Evolutionary conservation across 2,329 filamentous ascomycete species (phyloP).

Genomic region (Ampelomyces quisqualis): DNA sequence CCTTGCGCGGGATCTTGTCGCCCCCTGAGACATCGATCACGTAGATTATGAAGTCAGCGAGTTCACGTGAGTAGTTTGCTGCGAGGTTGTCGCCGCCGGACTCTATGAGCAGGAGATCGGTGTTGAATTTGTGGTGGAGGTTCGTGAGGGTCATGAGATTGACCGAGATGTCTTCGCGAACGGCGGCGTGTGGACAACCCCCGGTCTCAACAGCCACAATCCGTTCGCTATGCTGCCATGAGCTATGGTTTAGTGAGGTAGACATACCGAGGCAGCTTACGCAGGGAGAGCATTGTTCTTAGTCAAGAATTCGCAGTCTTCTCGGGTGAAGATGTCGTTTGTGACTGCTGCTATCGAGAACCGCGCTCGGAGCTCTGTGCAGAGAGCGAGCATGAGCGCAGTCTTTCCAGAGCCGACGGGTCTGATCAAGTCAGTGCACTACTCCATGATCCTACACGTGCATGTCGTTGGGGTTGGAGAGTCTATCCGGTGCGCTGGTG

Average conservation of each 20-base stretch:
- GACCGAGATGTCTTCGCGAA: constrained; percentile 92
- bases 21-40: constrained; percentile 96
- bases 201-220: constrained; percentile 97
- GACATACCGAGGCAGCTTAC: constrained; percentile 12
- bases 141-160: constrained; percentile 93
- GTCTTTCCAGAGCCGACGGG: constrained; percentile 98
- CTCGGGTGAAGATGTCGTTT: constrained; percentile 97
- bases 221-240: constrained; percentile 50
- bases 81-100: constrained; percentile 95
- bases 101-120: constrained; percentile 90
- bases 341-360: constrained; percentile 94
- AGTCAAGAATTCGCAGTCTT: constrained; percentile 97
- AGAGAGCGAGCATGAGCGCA: constrained; percentile 92
- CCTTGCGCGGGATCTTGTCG: constrained; percentile 95
- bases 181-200: constrained; percentile 93
- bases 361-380: constrained; percentile 73
- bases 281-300: constrained; percentile 80
- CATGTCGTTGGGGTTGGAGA: no score
- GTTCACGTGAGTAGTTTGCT: constrained; percentile 91
- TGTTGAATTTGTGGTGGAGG: constrained; percentile 74
- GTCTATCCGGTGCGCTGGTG: no score
- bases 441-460: no score
- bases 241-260: background rate
- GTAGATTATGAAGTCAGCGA: constrained; percentile 98
- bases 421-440: constrained; percentile 49